Evolutionary conservation across 345 rosid species (phyloP).

Genomic region (Murraya paniculata): DNA sequence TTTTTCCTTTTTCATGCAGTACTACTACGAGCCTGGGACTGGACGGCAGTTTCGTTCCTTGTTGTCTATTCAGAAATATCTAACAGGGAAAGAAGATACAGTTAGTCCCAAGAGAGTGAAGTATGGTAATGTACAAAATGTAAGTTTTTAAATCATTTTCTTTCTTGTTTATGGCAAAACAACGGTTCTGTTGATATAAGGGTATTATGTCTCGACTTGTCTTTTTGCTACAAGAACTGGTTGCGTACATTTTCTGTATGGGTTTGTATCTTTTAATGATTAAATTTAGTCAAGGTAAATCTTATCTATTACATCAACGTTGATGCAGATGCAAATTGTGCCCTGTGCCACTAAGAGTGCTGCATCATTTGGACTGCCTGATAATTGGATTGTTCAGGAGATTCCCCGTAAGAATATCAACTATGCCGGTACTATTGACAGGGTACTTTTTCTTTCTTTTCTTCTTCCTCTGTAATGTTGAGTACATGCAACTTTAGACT

Average conservation of each 20-base stretch:
- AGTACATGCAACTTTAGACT: not conserved
- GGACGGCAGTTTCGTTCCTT: slow-evolving; percentile 53
- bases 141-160: slow-evolving; percentile 13
- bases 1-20: slow-evolving; percentile 26
- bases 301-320: not conserved
- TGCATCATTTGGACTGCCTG: slow-evolving; percentile 28
- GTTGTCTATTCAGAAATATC: slow-evolving; percentile 41
- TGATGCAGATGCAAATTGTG: slow-evolving; percentile 34
- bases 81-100: slow-evolving; percentile 19
- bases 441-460: slow-evolving; percentile 18
- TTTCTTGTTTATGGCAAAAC: not conserved
- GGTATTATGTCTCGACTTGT: not conserved
- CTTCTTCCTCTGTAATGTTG: not conserved
- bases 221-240: not conserved
- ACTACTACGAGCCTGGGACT: slow-evolving; percentile 46
- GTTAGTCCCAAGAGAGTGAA: not conserved
- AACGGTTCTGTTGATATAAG: not conserved
- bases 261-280: not conserved
- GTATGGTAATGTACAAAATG: slow-evolving; percentile 10
- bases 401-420: slow-evolving; percentile 20
- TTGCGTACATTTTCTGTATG: not conserved
- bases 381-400: slow-evolving; percentile 40
- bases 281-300: not conserved
- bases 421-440: slow-evolving; percentile 28
- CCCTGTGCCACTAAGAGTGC: slow-evolving; percentile 7